Evolutionary conservation across 371 early-diverging fungal species (phyloP), one percentile per base, ranked within the genome.

Genomic region (Apophysomyces sp.): DNA sequence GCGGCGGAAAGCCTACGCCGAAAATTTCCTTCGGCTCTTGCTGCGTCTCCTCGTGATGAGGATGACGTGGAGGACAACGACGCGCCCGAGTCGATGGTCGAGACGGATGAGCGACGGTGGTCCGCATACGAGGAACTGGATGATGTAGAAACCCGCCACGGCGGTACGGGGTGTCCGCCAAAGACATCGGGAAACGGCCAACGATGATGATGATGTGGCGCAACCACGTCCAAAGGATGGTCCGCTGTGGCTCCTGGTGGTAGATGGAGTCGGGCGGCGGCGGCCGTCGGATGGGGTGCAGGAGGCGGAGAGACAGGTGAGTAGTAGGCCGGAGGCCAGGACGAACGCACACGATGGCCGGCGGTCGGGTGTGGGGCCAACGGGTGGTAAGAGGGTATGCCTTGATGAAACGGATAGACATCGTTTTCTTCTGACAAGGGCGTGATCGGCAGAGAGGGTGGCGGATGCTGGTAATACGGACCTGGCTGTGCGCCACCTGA

Each of bases 1-100:
- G 52, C 57, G 15, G 39, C 21, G 12, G 67, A 67, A 8, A 67
- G 30, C 9, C 67, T 57, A 9, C 67, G 62, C 12, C 21, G 49
- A 21, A 44, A 44, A 21, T 21, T 21, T 21, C 49, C 49, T 11
- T 21, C 49, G 2, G 9, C 18, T 44, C 49, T 16, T 26, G 49
- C 9, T 8, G 49, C 21, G 3, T 44, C 49, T 21, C 21, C 21
- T 21, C 21, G 49, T 21, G 49, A 44, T 2, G 49, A 18, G 3
- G 49, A 21, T 21, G 49, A 44, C 4, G 49, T 18, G 6, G 49
- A 44, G 2, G 49, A 44, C 7, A 18, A 44, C 8, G 49, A 44
- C 9, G 49, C 49, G 49, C 18, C 32, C 16, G 36, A n/a, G 54
- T 52, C 53, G 27, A 51, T 18, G 40, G 44, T 52, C 40, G 63